These are phyloP conservation scores for Linnemannia zychae DNA, from an alignment of 192 early-diverging fungal genomes.

Conservation along the genomic window DNA sequence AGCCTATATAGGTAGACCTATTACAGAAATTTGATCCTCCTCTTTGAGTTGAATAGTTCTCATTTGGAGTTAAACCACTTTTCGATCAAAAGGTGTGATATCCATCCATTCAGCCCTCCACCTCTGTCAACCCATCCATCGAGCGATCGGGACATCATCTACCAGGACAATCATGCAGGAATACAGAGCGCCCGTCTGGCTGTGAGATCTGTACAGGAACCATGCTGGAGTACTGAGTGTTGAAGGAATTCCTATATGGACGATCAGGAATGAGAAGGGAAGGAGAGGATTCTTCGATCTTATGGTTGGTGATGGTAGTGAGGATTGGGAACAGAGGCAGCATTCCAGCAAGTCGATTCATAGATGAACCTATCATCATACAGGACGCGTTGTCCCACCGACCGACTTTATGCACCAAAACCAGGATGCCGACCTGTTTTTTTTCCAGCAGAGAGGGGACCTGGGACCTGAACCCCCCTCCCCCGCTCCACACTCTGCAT, in stretches of 20 bases:
- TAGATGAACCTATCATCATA: background rate
- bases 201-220: background rate
- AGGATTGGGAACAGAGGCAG: background rate
- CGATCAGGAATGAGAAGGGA: no score
- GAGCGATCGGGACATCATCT: conserved; percentile 5
- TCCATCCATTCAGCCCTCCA: conserved; percentile 8
- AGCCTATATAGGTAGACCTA: background rate
- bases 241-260: no score
- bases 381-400: background rate
- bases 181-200: no score
- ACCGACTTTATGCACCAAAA: background rate
- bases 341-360: background rate
- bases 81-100: conserved; percentile 55
- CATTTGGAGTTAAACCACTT: conserved; percentile 54
- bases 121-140: conserved; percentile 35
- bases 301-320: background rate
- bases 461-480: background rate
- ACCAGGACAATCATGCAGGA: background rate
- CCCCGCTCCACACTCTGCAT: background rate
- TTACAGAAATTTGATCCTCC: background rate
- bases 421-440: background rate
- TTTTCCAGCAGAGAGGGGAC: background rate
- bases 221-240: background rate
- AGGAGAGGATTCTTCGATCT: background rate
- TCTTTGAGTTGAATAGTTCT: conserved; percentile 57